Base-by-base conservation (phyloP, 257 asterid genomes). In the Fraxinus excelsior region DNA sequence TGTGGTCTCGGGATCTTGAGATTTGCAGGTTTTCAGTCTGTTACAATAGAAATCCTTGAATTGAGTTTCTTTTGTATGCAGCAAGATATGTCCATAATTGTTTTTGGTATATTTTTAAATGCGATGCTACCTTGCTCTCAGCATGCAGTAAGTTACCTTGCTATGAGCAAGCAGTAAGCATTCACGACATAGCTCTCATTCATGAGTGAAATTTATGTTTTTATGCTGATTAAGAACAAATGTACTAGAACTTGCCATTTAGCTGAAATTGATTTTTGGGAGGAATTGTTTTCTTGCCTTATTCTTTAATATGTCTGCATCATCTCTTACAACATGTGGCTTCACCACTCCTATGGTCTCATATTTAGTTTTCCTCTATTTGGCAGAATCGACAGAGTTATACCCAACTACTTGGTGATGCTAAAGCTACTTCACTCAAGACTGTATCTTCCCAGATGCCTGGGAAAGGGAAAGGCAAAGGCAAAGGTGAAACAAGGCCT, bases 361-460 rank as follows among this genome's bases (percentile, higher is more conserved):
- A 79, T 29, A 65, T 70, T 42, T 25, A 4, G 40, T 9, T 60
- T 74, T 80, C 67, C 26, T 12, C 34, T 70, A 16, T 79, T 83
- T 79, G 60, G 82, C 94, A 94, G 99, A 94, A 94, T 70, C 97
- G 94, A 62, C 96, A 85, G 86, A 85, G 79, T 80, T 88, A 82
- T 76, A 69, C 86, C 67, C 90, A 83, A 79, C 85, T 88, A 16
- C 76, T 84, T 74, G 94, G 91, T 71, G 96, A 93, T 78, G 83
- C 87, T 64, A 91, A 88, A 83, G 80, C 79, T 81, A 71, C 86
- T 56, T 31, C 89, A 14, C 78, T 76, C 79, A 91, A 87, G 88
- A 62, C 76, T 4, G 44, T 86, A 66, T 83, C 86, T 73, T 67
- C 77, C 65, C 86, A 85, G 74, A 78, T 73, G 34, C 71, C 83